These are phyloP conservation scores for Naganishia vishniacii DNA, from an alignment of 768 basidiomycete species.

Conservation along the genomic window DNA sequence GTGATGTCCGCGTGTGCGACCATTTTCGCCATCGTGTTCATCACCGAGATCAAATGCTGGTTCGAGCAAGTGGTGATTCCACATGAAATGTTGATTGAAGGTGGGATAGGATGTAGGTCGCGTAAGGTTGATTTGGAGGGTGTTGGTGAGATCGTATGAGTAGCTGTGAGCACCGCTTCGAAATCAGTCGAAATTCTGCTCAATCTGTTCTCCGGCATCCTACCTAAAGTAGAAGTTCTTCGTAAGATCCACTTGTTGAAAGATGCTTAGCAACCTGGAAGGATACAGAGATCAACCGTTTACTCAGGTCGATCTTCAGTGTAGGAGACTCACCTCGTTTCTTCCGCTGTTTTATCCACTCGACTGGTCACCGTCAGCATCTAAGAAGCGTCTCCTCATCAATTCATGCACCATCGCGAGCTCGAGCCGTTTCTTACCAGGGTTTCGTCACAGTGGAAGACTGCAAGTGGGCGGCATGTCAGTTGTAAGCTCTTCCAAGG, in stretches of 20 bases:
- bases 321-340: constrained; percentile 55
- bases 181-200: no score
- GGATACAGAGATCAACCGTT: neutral
- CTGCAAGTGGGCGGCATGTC: constrained; percentile 25
- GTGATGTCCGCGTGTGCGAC: constrained; percentile 5
- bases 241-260: constrained; percentile 95
- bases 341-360: constrained; percentile 79
- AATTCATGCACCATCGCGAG: neutral
- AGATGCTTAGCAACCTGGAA: constrained; percentile 68
- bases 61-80: constrained; percentile 79
- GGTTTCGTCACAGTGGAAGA: constrained; percentile 91
- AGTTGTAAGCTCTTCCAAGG: neutral
- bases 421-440: constrained; percentile 57
- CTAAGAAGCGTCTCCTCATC: constrained; percentile 27
- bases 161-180: no score
- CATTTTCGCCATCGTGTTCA: constrained; percentile 42
- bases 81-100: constrained; percentile 83
- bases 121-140: constrained; percentile 83
- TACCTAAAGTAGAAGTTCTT: constrained; percentile 99
- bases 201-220: no score
- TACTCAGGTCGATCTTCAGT: no score
- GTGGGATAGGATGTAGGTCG: constrained; percentile 52
- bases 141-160: constrained; percentile 95
- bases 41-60: constrained; percentile 40
- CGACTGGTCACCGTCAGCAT: constrained; percentile 68